phyloP scores from a whole-genome alignment of 805 yeast genomes.

The Candida nitratophila region DNA sequence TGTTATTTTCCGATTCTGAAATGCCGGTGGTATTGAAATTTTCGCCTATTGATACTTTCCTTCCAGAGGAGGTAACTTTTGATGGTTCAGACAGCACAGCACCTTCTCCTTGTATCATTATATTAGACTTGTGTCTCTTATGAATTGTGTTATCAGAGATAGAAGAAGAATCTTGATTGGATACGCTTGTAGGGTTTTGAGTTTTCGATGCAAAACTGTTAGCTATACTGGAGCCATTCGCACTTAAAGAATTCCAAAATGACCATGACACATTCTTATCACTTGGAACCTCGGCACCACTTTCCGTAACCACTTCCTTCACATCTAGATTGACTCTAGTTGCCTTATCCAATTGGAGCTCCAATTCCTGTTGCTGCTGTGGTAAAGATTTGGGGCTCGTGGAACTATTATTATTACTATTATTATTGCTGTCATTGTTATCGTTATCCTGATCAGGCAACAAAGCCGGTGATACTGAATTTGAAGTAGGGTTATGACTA shows the following conservation, averaged over 20 bases:
- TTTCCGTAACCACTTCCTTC: conserved; percentile 2
- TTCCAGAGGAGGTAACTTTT: background rate
- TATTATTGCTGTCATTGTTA: too few species aligned
- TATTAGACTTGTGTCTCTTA: background rate
- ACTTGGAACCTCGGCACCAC: background rate
- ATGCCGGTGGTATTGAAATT: too few species aligned
- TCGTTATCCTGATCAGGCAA: too few species aligned
- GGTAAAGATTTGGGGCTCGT: background rate
- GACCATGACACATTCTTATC: conserved; percentile 21
- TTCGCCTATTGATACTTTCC: too few species aligned
- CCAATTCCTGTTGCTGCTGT: too few species aligned
- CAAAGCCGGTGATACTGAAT: too few species aligned
- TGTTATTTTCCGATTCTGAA: background rate
- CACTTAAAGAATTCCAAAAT: conserved; percentile 13
- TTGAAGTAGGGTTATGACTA: too few species aligned
- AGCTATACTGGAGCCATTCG: background rate
- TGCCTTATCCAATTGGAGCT: background rate
- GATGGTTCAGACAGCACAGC: conserved; percentile 18
- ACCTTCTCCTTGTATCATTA: conserved; percentile 5
- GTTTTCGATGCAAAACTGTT: background rate
- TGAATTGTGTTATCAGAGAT: too few species aligned
- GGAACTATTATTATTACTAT: too few species aligned
- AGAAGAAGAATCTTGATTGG: too few species aligned
- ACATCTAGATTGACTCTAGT: conserved; percentile 10
- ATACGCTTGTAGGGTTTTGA: background rate